phyloP scores from a whole-genome alignment of 345 rosid species.

The Chamaenerion angustifolium region DNA sequence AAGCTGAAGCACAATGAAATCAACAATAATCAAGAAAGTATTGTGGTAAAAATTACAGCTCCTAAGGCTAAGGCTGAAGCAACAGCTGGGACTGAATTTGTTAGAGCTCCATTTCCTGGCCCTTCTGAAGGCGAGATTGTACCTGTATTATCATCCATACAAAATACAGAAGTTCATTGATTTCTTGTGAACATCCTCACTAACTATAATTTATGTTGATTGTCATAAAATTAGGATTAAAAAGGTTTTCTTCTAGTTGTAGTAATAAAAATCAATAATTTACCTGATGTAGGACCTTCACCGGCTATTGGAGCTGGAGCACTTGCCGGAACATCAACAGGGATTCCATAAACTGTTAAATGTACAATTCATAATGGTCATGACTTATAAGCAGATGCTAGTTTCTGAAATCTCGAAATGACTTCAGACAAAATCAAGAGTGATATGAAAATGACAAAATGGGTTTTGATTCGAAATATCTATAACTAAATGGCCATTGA shows the following conservation, averaged over 20 bases:
- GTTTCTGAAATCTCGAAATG: background rate
- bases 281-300: conserved; percentile 16
- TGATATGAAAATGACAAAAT: too few species aligned
- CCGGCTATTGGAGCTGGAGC: conserved; percentile 9
- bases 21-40: conserved; percentile 2
- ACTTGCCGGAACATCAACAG: background rate
- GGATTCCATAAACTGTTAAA: background rate
- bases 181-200: too few species aligned
- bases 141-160: conserved; percentile 7
- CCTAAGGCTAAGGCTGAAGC: conserved; percentile 8
- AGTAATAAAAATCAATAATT: background rate
- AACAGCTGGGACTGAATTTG: background rate
- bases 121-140: conserved; percentile 7
- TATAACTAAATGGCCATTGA: too few species aligned
- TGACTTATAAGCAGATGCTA: background rate
- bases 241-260: too few species aligned
- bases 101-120: conserved; percentile 3
- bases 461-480: too few species aligned
- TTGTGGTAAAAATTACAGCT: conserved; percentile 4
- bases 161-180: too few species aligned
- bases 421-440: too few species aligned
- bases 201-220: too few species aligned
- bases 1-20: conserved; percentile 1
- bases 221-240: too few species aligned
- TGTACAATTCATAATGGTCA: background rate